phyloP scores from a whole-genome alignment of 177 flowering plant species.

The Vitis hybrid region DNA sequence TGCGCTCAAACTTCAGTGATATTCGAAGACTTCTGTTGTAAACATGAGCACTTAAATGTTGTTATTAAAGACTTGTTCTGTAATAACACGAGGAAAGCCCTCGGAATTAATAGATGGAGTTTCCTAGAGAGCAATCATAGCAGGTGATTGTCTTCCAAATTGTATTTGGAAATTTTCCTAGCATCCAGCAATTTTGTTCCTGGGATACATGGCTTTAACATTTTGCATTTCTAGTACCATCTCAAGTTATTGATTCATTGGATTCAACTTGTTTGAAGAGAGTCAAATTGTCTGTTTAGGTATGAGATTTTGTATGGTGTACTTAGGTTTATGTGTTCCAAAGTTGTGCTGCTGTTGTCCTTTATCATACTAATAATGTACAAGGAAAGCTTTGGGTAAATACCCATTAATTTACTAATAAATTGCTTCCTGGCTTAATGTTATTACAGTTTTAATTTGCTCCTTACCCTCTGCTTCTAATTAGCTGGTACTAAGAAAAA shows the following conservation, averaged over 20 bases:
- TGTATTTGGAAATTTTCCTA: background rate
- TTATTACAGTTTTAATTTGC: too few species aligned
- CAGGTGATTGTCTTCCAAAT: background rate
- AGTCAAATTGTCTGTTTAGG: too few species aligned
- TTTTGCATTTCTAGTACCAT: slow-evolving; percentile 5
- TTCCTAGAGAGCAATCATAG: background rate
- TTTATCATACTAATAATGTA: too few species aligned
- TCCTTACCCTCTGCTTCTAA: too few species aligned
- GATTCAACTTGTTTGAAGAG: background rate
- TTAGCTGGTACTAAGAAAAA: too few species aligned
- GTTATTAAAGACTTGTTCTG: slow-evolving; percentile 5
- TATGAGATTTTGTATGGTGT: too few species aligned
- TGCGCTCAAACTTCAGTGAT: slow-evolving; percentile 72
- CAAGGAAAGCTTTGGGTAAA: too few species aligned
- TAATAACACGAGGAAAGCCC: slow-evolving; percentile 6
- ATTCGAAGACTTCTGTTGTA: slow-evolving; percentile 70
- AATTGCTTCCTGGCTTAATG: too few species aligned
- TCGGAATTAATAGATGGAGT: slow-evolving; percentile 2
- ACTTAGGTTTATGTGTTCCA: too few species aligned
- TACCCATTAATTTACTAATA: too few species aligned
- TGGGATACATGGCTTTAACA: slow-evolving; percentile 1
- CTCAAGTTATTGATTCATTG: background rate
- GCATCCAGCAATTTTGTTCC: background rate
- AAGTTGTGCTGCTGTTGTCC: too few species aligned
- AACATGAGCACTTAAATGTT: slow-evolving; percentile 2